Evolutionary conservation across 208 protist species (phyloP), one percentile per base, ranked within the genome.

Genomic region (Endotrypanum monterogeii): DNA sequence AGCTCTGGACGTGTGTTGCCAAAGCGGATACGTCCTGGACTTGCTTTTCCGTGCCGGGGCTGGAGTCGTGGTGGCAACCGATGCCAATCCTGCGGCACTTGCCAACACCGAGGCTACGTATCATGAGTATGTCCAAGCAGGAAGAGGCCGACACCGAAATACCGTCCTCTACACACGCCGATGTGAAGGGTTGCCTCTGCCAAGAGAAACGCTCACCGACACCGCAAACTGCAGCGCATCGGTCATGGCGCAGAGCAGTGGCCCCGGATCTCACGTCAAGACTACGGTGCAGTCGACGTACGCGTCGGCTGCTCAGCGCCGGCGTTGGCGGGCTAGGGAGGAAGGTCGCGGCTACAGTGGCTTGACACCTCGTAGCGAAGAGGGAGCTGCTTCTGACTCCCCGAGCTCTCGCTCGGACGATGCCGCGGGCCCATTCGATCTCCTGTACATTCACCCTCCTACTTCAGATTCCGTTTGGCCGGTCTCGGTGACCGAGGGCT

Each of bases 1-100:
- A 2, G 91, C 89, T 0, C 74, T 94, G 1, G 91, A 96, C 69
- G 83, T 92, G 60, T 89, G 91, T 57, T 87, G 82, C 41, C 91
- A 96, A 72, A 92, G 89, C 69, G 89, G 91, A 9, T 90, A 87
- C 62, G 84, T 75, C 44, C 72, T 78, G 48, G 89, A 93, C 63
- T 63, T 95, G 44, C 83, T 95, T 37, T 70, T 93, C 57, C 89
- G 84, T 50, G 86, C 91, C 5, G 91, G 91, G 3, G 88, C 87
- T 1, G 76, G 56, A 5, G 39, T 73, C 23, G 77, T 95, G 30
- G 50, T 91, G 23, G 88, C 85, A 12, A 76, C 80, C 12, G 91
- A 95, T 68, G 73, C 86, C 14, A 60, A 82, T 11, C 37, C 63
- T 3, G 50, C 68, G 2, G 77, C 83, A 35, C 67, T 93, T 30